Evolutionary conservation across 1,284 basidiomycete species (phyloP).

Genomic region (Coniferiporia weirii): DNA sequence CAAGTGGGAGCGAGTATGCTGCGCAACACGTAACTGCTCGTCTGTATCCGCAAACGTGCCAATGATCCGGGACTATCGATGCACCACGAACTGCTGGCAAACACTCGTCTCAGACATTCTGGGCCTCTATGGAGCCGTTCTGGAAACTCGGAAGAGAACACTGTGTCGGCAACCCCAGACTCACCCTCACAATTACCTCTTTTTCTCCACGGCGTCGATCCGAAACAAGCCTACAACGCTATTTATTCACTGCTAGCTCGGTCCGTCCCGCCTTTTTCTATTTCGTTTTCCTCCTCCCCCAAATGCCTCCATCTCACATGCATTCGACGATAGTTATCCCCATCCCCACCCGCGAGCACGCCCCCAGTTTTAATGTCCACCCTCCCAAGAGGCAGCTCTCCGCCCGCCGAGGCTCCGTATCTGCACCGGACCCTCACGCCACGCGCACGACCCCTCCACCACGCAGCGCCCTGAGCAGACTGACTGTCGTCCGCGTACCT

Average conservation of each 20-base stretch:
- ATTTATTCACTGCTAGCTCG: not conserved
- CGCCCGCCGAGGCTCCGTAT: slow-evolving; percentile 56
- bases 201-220: not conserved
- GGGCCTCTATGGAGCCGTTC: not conserved
- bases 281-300: no score
- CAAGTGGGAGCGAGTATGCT: no score
- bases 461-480: slow-evolving; percentile 52
- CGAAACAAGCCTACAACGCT: not conserved
- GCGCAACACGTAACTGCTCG: not conserved
- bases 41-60: not conserved
- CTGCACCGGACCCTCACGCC: slow-evolving; percentile 63
- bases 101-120: not conserved
- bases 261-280: no score
- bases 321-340: slow-evolving; percentile 1
- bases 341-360: slow-evolving; percentile 3
- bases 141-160: not conserved
- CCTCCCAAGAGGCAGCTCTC: slow-evolving; percentile 35
- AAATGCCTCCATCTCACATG: not conserved
- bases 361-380: not conserved
- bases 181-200: not conserved
- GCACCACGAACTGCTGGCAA: not conserved
- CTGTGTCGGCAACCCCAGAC: not conserved
- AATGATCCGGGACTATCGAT: not conserved
- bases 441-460: slow-evolving; percentile 50
- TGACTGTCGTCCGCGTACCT: slow-evolving; percentile 69